These are phyloP conservation scores for Rhizopogon vinicolor DNA, from an alignment of 768 basidiomycete species.

Conservation along the genomic window DNA sequence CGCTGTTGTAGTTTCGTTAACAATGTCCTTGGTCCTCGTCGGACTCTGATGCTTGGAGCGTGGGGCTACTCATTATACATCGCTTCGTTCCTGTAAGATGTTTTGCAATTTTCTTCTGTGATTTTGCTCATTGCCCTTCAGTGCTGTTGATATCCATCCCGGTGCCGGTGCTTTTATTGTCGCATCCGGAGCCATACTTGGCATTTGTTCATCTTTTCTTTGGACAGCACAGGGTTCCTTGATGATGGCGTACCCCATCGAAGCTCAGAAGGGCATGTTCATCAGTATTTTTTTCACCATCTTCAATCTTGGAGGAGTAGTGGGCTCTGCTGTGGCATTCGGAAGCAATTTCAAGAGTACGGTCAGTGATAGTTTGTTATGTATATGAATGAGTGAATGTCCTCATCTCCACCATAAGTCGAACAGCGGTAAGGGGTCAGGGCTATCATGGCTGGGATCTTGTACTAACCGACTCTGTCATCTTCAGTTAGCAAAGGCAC, in stretches of 20 bases:
- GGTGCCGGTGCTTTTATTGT: conserved; percentile 56
- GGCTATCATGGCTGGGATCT: background rate
- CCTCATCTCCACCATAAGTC: conserved; percentile 12
- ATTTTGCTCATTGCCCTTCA: conserved; percentile 16
- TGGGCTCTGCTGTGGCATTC: conserved; percentile 68
- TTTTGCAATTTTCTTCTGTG: background rate
- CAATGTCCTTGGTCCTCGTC: conserved; percentile 65
- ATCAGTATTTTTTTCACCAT: conserved; percentile 76
- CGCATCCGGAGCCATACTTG: conserved; percentile 62
- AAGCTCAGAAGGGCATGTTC: conserved; percentile 65
- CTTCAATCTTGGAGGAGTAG: conserved; percentile 71
- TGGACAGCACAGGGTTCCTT: conserved; percentile 78
- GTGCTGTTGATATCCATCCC: conserved; percentile 63
- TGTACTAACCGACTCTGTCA: conserved; percentile 17
- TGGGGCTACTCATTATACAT: conserved; percentile 71
- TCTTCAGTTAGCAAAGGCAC: conserved; percentile 56
- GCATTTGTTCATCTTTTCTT: conserved; percentile 58
- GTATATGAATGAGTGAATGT: background rate
- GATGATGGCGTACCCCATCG: conserved; percentile 76
- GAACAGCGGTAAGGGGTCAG: conserved; percentile 14
- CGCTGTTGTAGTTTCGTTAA: conserved; percentile 51
- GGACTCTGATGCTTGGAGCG: conserved; percentile 67
- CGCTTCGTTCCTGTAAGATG: conserved; percentile 56
- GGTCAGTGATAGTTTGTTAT: background rate
- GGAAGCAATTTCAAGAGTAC: conserved; percentile 47